Evolutionary conservation across 495 filamentous ascomycete species (phyloP), one percentile per base, ranked within the genome.

Genomic region (Penicillium samsonianum): DNA sequence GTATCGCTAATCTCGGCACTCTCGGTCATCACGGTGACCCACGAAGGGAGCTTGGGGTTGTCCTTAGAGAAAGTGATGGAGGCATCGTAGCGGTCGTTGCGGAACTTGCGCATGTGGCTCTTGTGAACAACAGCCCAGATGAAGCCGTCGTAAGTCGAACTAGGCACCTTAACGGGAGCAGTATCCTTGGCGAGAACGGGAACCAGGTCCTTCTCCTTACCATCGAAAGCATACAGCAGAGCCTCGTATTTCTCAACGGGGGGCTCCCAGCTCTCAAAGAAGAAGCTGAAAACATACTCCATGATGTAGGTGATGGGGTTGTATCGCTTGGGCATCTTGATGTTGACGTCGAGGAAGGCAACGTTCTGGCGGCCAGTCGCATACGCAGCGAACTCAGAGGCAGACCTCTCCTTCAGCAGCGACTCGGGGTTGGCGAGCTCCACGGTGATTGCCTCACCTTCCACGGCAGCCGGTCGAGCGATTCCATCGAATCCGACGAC

Each of bases 91-190:
- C 95, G 87, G 51, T 96, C 94, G 33, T 95, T 88, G 47, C 94
- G 85, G 67, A 96, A 83, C 64, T 84, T 77, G 78, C 88, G 90
- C 93, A 98, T 97, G 69, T 81, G 72, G 65, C 90, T 88, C 82
- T 98, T 98, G 81, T 98, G 90, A 38, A 98, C 92, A 62, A 98
- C 72, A 30, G 92, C 95, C 83, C 86, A 98, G 59, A 98, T 92
- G 62, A 97, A 98, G 35, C 84, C 87, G 72, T 98, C 95, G 65
- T 87, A 96, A 17, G 76, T 72, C 60, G 88, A 92, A 78, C 91
- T 93, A 60, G 78, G 78, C 40, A 85, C 82, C 61, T 80, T 80
- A 16, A 78, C 41, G 28, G 71, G 65, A 7, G 70, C 65, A n/a
- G 67, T 55, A 55, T 77, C 73, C 53, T 70, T 73, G 40, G 78